phyloP scores from a whole-genome alignment of 805 yeast genomes.

The Hanseniaspora singularis region DNA sequence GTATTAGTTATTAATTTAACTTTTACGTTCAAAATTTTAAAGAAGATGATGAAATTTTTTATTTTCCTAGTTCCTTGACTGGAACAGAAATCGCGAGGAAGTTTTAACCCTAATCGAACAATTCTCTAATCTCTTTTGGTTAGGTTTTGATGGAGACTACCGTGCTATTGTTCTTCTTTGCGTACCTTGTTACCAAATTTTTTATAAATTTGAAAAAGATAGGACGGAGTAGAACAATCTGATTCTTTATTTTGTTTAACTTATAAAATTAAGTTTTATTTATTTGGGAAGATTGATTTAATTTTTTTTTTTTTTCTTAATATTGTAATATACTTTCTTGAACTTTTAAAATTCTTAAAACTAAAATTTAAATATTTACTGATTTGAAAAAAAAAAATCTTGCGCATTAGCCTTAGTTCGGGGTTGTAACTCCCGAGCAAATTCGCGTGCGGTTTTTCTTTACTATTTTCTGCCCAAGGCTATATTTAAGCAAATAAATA shows the following conservation, averaged over 20 bases:
- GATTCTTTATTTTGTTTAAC: constrained; percentile 11
- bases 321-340: too few species aligned
- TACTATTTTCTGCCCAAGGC: too few species aligned
- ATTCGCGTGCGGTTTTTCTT: too few species aligned
- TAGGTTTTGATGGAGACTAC: constrained; percentile 16
- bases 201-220: constrained; percentile 13
- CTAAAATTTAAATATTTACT: too few species aligned
- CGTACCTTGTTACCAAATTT: constrained; percentile 16
- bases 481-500: too few species aligned
- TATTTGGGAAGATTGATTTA: too few species aligned
- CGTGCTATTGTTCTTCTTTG: constrained; percentile 15
- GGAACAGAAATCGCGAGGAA: constrained; percentile 13
- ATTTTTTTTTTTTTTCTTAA: too few species aligned
- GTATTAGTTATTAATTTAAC: constrained; percentile 5
- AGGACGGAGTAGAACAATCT: constrained; percentile 16
- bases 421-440: too few species aligned
- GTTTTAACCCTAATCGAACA: constrained; percentile 16
- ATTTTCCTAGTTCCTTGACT: constrained; percentile 12
- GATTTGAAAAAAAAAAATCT: too few species aligned
- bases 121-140: not conserved
- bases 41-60: constrained; percentile 13
- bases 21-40: constrained; percentile 12
- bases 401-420: too few species aligned
- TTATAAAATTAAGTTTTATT: too few species aligned
- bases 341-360: too few species aligned